Evolutionary conservation across 768 basidiomycete genomes (phyloP).

Genomic region (Boletus sp.): DNA sequence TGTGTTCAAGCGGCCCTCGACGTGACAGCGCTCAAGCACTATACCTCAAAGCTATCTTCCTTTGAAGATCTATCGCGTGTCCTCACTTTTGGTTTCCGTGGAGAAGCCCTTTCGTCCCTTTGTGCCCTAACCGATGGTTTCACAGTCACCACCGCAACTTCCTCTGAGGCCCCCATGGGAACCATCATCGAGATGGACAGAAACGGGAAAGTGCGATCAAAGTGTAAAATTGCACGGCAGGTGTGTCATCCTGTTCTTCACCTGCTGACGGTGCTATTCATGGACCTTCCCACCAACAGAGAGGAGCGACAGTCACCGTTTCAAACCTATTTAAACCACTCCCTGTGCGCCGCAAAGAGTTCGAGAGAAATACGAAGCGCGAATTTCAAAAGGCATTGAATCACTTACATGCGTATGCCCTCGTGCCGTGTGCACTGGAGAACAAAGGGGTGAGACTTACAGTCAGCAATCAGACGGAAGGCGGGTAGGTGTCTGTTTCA

Average conservation of each 20-base stretch:
- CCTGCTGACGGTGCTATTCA: not conserved
- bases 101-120: constrained; percentile 92
- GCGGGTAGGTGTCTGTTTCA: constrained; percentile 52
- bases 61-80: constrained; percentile 73
- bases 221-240: constrained; percentile 70
- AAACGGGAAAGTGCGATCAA: constrained; percentile 55
- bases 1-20: not conserved
- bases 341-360: constrained; percentile 89
- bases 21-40: constrained; percentile 74
- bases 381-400: constrained; percentile 86
- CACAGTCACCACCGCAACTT: constrained; percentile 69
- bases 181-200: constrained; percentile 70
- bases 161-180: constrained; percentile 71
- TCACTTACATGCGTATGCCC: constrained; percentile 82
- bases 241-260: constrained; percentile 37
- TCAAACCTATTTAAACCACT: constrained; percentile 73
- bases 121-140: constrained; percentile 79
- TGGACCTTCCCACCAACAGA: constrained; percentile 38
- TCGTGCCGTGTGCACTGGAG: constrained; percentile 67
- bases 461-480: constrained; percentile 64
- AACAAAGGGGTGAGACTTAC: constrained; percentile 65
- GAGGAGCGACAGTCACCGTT: constrained; percentile 80
- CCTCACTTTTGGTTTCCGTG: constrained; percentile 88
- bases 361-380: constrained; percentile 83
- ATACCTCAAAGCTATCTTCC: constrained; percentile 85